A percentile compares a stretch with the other conserved stretches of the same genome.
phyloP scores from a whole-genome alignment of 306 rosid genomes.

The Senna tora region DNA sequence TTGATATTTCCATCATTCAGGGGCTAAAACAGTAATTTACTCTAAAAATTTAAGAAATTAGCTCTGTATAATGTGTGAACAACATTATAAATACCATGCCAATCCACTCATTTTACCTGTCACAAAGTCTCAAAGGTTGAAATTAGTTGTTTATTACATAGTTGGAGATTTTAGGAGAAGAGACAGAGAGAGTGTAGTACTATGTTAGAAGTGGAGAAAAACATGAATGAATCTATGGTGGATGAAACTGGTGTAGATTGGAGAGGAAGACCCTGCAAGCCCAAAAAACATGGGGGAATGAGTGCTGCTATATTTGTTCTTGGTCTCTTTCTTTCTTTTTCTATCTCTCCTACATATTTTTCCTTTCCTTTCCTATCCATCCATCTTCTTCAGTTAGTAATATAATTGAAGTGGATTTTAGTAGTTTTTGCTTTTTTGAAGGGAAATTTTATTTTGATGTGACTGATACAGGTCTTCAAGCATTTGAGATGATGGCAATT shows the following conservation, averaged over 20 bases:
- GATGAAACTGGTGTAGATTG: constrained; percentile 55
- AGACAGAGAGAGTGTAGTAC: neutral
- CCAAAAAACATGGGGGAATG: constrained; percentile 67
- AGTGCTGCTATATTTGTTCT: constrained; percentile 65
- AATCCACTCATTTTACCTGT: constrained; percentile 27
- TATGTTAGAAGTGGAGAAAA: constrained; percentile 19
- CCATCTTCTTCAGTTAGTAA: neutral
- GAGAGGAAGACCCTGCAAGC: constrained; percentile 61
- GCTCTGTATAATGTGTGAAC: neutral
- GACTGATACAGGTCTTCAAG: constrained; percentile 59
- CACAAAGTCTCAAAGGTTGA: constrained; percentile 25
- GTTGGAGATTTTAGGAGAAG: neutral
- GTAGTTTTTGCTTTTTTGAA: neutral
- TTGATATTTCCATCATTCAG: no score
- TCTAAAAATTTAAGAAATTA: neutral
- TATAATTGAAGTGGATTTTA: neutral
- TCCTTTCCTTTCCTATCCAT: neutral
- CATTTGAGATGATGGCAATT: constrained; percentile 75
- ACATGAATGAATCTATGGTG: constrained; percentile 20
- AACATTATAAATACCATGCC: constrained; percentile 32
- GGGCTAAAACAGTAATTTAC: no score
- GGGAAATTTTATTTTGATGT: neutral
- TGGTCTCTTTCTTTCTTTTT: constrained; percentile 45
- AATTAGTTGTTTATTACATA: neutral
- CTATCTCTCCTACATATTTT: no score